Percentiles rank a stretch among this genome's conserved stretches.
These are phyloP conservation scores for Geranomyces michiganensis DNA, from an alignment of 192 early-diverging fungal species.

Conservation along the genomic window DNA sequence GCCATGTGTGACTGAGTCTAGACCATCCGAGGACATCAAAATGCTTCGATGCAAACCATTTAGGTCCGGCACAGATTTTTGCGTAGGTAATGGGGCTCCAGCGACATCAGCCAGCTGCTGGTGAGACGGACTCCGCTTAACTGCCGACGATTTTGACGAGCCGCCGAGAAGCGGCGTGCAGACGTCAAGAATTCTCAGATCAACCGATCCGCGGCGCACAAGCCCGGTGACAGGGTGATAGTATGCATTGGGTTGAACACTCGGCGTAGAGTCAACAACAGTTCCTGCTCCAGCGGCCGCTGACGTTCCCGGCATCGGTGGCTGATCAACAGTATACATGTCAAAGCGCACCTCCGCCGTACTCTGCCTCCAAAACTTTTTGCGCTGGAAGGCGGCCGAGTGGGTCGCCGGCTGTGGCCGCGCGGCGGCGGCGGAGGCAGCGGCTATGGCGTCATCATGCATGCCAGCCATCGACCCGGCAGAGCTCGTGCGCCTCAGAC, in stretches of 20 bases:
- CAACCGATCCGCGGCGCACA: slow-evolving; percentile 24
- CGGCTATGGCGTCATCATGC: neutral
- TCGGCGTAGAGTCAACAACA: neutral
- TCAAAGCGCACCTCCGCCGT: slow-evolving; percentile 28
- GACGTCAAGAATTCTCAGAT: slow-evolving; percentile 29
- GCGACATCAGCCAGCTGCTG: neutral
- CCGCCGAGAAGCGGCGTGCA: slow-evolving; percentile 12
- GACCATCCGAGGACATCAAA: neutral
- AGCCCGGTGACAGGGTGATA: slow-evolving; percentile 6
- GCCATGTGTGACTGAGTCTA: neutral
- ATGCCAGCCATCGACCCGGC: slow-evolving; percentile 20
- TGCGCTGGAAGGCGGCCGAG: neutral
- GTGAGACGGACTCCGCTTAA: neutral
- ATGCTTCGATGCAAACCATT: neutral
- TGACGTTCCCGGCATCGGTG: neutral
- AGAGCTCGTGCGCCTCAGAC: slow-evolving; percentile 25
- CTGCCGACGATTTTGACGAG: neutral
- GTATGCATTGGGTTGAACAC: too few species aligned
- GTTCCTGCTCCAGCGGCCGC: neutral
- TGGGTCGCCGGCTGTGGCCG: neutral
- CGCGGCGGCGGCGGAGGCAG: neutral
- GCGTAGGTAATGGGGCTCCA: neutral
- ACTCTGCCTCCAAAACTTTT: slow-evolving; percentile 34
- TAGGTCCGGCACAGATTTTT: slow-evolving; percentile 5
- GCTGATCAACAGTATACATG: neutral